These are phyloP conservation scores for Trichoderma asperelloides DNA, from an alignment of 495 filamentous ascomycete species.

Conservation along the genomic window DNA sequence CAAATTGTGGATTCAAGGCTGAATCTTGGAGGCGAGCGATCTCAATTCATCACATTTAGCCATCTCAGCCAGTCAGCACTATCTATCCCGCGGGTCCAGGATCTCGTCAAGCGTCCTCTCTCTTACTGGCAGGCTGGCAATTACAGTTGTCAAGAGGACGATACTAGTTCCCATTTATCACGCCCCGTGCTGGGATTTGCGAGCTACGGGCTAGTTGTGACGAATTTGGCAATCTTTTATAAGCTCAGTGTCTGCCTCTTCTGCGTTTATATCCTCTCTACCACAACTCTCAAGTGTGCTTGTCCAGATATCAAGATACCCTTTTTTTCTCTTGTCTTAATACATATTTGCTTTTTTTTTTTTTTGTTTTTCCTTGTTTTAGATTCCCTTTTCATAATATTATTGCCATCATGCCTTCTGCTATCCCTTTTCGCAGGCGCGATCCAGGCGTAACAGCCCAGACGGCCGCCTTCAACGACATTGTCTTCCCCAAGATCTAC, in stretches of 20 bases:
- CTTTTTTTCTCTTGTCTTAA: neutral
- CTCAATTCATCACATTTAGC: neutral
- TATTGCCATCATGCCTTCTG: neutral
- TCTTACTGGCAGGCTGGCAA: neutral
- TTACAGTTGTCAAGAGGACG: neutral
- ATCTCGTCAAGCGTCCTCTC: neutral
- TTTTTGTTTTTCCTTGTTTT: neutral
- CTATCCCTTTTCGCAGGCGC: neutral
- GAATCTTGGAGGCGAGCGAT: neutral
- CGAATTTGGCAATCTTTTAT: neutral
- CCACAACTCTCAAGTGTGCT: neutral
- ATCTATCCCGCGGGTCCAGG: neutral
- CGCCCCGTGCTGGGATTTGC: neutral
- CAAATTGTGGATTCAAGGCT: neutral
- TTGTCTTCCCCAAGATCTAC: conserved; percentile 24
- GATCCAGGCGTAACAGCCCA: conserved; percentile 8
- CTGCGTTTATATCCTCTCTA: neutral
- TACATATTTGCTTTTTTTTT: too few species aligned
- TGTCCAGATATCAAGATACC: neutral
- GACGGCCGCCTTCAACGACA: conserved; percentile 11
- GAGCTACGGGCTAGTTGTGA: neutral
- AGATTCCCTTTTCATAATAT: neutral
- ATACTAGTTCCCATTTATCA: neutral
- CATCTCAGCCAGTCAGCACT: conserved; percentile 4
- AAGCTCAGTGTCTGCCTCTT: neutral